Conservation (phyloP, 257 asterid genomes). For the Solanum pimpinellifolium region DNA sequence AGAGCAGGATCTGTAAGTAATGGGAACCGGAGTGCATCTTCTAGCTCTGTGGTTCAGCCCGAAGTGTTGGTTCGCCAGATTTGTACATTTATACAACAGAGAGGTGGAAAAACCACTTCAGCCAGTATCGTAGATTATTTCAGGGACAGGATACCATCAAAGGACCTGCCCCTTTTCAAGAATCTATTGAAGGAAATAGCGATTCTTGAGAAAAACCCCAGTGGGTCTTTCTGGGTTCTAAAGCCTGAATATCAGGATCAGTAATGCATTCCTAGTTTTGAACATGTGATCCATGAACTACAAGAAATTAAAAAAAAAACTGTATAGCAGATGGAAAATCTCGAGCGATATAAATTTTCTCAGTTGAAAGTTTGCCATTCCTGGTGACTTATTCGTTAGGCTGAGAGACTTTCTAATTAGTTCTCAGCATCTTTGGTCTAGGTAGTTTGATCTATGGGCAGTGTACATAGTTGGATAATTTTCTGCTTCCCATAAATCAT, state of each 20-base stretch:
- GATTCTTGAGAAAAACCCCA: conserved; percentile 46
- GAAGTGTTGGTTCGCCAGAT: conserved; percentile 85
- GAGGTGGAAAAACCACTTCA: conserved; percentile 71
- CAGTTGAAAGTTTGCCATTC: not conserved
- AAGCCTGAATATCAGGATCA: conserved; percentile 59
- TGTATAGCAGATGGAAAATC: not conserved
- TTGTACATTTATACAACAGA: conserved; percentile 71
- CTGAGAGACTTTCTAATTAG: not conserved
- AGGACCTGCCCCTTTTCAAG: conserved; percentile 79
- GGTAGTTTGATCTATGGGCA: not conserved
- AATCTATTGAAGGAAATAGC: conserved; percentile 90
- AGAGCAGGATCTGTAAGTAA: conserved; percentile 19
- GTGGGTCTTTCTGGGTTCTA: conserved; percentile 70
- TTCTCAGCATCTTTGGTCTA: not conserved
- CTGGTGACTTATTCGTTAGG: not conserved
- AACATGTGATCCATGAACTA: not conserved
- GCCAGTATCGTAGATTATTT: conserved; percentile 63
- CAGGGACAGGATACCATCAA: conserved; percentile 64
- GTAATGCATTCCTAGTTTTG: not conserved
- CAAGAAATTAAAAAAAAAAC: not conserved
- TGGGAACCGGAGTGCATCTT: conserved; percentile 25
- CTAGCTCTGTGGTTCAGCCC: conserved; percentile 37
- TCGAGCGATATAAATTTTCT: not conserved
- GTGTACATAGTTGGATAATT: not conserved
- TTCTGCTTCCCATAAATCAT: not conserved